Conservation (phyloP, 108 stramenopile species). For the Fragilariopsis cylindrus region DNA sequence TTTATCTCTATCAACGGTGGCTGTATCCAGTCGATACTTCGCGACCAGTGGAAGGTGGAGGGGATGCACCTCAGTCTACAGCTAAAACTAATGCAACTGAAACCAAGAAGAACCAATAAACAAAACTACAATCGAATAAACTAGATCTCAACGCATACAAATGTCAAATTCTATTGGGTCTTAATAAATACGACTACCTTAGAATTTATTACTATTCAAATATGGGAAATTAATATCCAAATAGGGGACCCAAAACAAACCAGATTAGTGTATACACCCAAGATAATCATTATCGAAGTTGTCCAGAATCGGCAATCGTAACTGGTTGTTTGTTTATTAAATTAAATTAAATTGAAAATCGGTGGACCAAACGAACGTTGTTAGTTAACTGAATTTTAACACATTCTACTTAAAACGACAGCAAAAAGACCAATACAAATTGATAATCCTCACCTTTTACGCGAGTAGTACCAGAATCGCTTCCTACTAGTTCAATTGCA, state of each 20-base stretch:
- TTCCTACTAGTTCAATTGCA: slow-evolving; percentile 92
- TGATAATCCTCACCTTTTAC: slow-evolving; percentile 51
- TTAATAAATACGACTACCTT: too few species aligned
- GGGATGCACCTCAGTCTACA: slow-evolving; percentile 21
- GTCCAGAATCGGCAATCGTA: slow-evolving; percentile 48
- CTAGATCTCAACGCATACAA: too few species aligned
- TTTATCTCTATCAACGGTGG: slow-evolving; percentile 96
- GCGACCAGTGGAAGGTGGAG: slow-evolving; percentile 67
- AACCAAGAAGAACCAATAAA: slow-evolving; percentile 36
- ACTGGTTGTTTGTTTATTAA: slow-evolving; percentile 16
- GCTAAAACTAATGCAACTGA: slow-evolving; percentile 16
- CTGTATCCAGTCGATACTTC: slow-evolving; percentile 90
- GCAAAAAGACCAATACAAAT: background rate
- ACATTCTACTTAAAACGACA: background rate
- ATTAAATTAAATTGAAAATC: background rate
- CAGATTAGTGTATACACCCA: too few species aligned
- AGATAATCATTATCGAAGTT: slow-evolving; percentile 35
- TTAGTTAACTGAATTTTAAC: background rate
- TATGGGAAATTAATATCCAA: too few species aligned
- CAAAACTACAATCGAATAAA: too few species aligned
- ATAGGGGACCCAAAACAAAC: too few species aligned
- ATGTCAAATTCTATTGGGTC: too few species aligned
- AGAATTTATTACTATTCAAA: too few species aligned
- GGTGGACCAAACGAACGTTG: background rate
- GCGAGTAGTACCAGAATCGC: slow-evolving; percentile 78